phyloP scores from a whole-genome alignment of 2,329 filamentous ascomycete species.

The Cadophora malorum region DNA sequence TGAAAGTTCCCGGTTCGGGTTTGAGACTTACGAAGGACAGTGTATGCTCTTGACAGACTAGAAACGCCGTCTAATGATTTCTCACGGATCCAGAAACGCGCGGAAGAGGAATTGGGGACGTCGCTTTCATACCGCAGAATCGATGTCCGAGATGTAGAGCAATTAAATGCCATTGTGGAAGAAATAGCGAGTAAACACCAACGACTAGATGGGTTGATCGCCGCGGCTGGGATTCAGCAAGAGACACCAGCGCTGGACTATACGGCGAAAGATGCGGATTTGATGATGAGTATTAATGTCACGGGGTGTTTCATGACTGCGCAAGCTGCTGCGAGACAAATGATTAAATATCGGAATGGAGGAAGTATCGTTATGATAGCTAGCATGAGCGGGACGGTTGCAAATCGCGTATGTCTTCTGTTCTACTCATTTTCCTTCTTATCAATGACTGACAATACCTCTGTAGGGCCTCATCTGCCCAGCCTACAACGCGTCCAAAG shows the following conservation, averaged over 20 bases:
- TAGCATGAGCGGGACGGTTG: conserved; percentile 73
- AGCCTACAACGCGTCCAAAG: conserved; percentile 80
- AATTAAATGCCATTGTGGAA: conserved; percentile 70
- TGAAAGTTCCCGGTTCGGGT: too few relatives aligned
- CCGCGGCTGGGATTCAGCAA: conserved; percentile 76
- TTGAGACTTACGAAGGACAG: conserved; percentile 24
- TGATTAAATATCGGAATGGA: conserved; percentile 62
- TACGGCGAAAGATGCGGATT: conserved; percentile 73
- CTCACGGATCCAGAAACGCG: conserved; percentile 58
- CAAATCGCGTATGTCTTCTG: conserved; percentile 63
- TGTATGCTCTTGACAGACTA: conserved; percentile 44
- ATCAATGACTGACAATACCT: conserved; percentile 29
- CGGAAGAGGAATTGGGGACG: conserved; percentile 56
- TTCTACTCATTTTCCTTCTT: neutral
- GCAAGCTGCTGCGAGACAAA: conserved; percentile 83
- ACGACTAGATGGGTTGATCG: conserved; percentile 79
- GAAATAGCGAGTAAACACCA: conserved; percentile 73
- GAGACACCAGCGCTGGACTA: conserved; percentile 86
- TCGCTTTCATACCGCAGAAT: conserved; percentile 73
- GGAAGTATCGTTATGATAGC: conserved; percentile 72
- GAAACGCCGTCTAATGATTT: conserved; percentile 62
- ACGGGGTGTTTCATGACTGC: conserved; percentile 88
- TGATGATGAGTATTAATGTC: conserved; percentile 84
- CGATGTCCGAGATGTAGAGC: conserved; percentile 76
- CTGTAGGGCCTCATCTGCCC: conserved; percentile 61